Conservation (phyloP, 495 filamentous ascomycete species). For the Annulohypoxylon maeteangense region DNA sequence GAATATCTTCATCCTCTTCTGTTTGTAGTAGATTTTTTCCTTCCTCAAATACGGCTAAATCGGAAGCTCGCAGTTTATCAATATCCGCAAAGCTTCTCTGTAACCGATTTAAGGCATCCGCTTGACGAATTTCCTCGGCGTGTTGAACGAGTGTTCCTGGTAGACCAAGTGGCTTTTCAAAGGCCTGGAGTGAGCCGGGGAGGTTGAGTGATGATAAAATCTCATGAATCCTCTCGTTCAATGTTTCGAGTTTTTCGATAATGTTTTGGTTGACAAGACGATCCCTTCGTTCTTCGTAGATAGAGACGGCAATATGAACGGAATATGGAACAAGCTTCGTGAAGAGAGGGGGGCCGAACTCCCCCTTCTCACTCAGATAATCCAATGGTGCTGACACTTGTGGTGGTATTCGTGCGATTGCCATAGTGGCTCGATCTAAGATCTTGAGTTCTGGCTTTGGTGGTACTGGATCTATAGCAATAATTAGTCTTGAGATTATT, state of each 20-base stretch:
- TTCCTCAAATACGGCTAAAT: conserved; percentile 80
- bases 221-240: conserved; percentile 84
- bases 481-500: conserved; percentile 23
- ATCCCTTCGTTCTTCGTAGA: conserved; percentile 92
- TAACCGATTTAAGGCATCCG: conserved; percentile 81
- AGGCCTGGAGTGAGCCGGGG: conserved; percentile 90
- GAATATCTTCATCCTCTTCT: conserved; percentile 85
- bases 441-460: conserved; percentile 88
- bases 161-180: conserved; percentile 95
- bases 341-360: conserved; percentile 86
- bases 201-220: conserved; percentile 85
- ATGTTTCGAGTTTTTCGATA: conserved; percentile 82
- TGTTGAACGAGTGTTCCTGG: conserved; percentile 85
- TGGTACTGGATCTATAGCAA: conserved; percentile 72
- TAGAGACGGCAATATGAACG: conserved; percentile 92
- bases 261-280: conserved; percentile 86
- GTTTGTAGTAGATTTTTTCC: conserved; percentile 77
- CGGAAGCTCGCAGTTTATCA: conserved; percentile 81
- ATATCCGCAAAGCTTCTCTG: conserved; percentile 84
- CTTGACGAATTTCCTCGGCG: conserved; percentile 95
- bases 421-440: conserved; percentile 90
- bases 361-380: conserved; percentile 79
- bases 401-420: conserved; percentile 77
- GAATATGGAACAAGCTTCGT: conserved; percentile 94
- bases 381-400: conserved; percentile 84